phyloP scores from a whole-genome alignment of 2,329 filamentous ascomycete species.

The Colletotrichum gloeosporioides region DNA sequence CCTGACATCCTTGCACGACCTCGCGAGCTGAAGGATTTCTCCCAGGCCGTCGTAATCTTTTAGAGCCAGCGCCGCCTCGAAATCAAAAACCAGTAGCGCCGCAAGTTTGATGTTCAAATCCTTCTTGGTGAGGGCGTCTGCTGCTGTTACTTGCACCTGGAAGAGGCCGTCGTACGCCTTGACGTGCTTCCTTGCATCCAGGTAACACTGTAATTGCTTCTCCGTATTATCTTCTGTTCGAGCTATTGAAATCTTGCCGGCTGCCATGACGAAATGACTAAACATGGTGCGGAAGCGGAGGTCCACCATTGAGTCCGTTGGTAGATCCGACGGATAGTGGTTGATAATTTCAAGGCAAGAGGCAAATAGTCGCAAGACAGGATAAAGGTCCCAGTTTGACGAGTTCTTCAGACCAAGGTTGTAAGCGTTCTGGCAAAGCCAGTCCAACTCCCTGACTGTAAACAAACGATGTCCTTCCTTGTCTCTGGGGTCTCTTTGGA shows the following conservation, averaged over 20 bases:
- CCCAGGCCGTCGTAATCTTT: conserved; percentile 71
- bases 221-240: conserved; percentile 56
- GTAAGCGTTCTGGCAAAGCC: conserved; percentile 85
- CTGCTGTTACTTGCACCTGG: conserved; percentile 39
- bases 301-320: conserved; percentile 47
- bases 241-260: conserved; percentile 56
- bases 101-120: conserved; percentile 69
- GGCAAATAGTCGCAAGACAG: conserved; percentile 61
- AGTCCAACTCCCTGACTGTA: conserved; percentile 72
- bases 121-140: conserved; percentile 47
- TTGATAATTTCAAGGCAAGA: conserved; percentile 58
- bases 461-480: conserved; percentile 56
- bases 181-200: conserved; percentile 65
- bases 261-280: conserved; percentile 72
- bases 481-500: conserved; percentile 40
- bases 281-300: conserved; percentile 66
- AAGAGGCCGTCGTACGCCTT: conserved; percentile 58
- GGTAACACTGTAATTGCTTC: conserved; percentile 64
- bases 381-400: conserved; percentile 56
- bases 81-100: conserved; percentile 75
- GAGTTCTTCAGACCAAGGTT: conserved; percentile 73
- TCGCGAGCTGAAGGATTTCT: conserved; percentile 61
- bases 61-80: conserved; percentile 75
- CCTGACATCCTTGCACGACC: conserved; percentile 45
- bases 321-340: conserved; percentile 54